Evolutionary conservation across 768 basidiomycete genomes (phyloP).

Genomic region (Pholiota molesta): DNA sequence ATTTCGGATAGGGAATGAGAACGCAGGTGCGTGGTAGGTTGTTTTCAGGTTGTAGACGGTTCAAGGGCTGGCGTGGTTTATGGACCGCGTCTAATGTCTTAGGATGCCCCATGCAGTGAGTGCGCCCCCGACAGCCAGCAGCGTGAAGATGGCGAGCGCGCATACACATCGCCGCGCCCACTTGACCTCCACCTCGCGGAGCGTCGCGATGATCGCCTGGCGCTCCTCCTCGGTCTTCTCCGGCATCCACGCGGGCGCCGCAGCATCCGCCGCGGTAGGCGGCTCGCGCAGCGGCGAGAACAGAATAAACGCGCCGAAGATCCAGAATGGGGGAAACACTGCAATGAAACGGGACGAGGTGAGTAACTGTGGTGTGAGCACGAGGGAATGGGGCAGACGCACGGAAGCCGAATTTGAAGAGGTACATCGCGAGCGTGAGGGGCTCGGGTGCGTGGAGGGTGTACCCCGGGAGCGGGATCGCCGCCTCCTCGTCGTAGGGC

Average conservation of each 20-base stretch:
- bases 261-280: slow-evolving; percentile 20
- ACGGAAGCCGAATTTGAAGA: slow-evolving; percentile 70
- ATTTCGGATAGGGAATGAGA: no score
- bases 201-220: slow-evolving; percentile 44
- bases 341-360: background rate
- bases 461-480: slow-evolving; percentile 36
- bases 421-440: slow-evolving; percentile 57
- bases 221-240: slow-evolving; percentile 58
- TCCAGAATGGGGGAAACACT: slow-evolving; percentile 71
- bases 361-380: slow-evolving; percentile 7
- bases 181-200: slow-evolving; percentile 53
- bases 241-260: slow-evolving; percentile 51
- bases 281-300: slow-evolving; percentile 53
- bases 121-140: slow-evolving; percentile 36
- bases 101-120: slow-evolving; percentile 36
- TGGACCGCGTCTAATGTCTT: slow-evolving; percentile 2
- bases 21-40: no score
- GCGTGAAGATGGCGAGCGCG: slow-evolving; percentile 50
- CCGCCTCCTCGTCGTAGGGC: slow-evolving; percentile 46
- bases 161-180: slow-evolving; percentile 60
- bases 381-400: slow-evolving; percentile 28
- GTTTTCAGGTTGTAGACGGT: background rate
- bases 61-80: no score
- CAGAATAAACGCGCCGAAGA: slow-evolving; percentile 58
- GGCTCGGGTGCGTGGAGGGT: slow-evolving; percentile 47